Percentiles rank a stretch among this genome's conserved stretches.
Evolutionary conservation across 768 basidiomycete genomes (phyloP).

Genomic region (Phlebiopsis flavidoalba): DNA sequence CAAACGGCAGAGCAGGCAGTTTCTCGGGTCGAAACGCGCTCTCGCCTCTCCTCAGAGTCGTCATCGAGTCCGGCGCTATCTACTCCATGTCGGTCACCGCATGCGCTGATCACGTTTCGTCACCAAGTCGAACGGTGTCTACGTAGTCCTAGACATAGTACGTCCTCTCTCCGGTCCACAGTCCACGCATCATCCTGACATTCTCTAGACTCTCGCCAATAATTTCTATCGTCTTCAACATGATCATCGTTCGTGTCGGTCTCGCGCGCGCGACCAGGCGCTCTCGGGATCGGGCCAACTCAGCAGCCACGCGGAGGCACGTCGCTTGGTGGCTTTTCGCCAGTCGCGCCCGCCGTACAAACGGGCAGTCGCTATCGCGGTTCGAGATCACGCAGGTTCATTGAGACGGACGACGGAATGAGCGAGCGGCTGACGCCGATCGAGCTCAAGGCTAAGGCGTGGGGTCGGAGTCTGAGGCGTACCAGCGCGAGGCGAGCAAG

Average conservation of each 20-base stretch:
- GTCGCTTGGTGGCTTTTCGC: conserved; percentile 1
- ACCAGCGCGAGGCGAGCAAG: neutral
- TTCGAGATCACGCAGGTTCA: conserved; percentile 19
- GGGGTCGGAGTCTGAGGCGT: neutral
- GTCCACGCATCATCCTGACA: neutral
- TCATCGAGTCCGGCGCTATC: conserved; percentile 33
- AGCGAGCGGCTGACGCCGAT: neutral
- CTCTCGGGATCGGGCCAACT: conserved; percentile 5
- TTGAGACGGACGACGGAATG: conserved; percentile 15
- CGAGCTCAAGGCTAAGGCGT: neutral
- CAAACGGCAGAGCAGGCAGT: conserved; percentile 18
- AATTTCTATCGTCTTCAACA: conserved; percentile 38
- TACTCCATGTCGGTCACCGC: conserved; percentile 32
- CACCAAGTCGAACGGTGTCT: conserved; percentile 25
- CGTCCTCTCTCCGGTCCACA: conserved; percentile 3
- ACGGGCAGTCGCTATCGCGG: conserved; percentile 13
- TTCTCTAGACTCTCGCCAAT: conserved; percentile 30
- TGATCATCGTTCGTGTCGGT: conserved; percentile 38
- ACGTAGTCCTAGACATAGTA: conserved; percentile 33
- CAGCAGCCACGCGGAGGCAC: neutral
- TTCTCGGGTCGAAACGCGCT: conserved; percentile 13
- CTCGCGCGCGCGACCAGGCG: conserved; percentile 2
- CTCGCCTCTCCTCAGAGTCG: conserved; percentile 24
- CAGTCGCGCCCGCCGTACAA: conserved; percentile 12
- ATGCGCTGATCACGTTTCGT: conserved; percentile 27